Conservation (phyloP, 805 yeast genomes). For the Barnettozyma botsteinii region DNA sequence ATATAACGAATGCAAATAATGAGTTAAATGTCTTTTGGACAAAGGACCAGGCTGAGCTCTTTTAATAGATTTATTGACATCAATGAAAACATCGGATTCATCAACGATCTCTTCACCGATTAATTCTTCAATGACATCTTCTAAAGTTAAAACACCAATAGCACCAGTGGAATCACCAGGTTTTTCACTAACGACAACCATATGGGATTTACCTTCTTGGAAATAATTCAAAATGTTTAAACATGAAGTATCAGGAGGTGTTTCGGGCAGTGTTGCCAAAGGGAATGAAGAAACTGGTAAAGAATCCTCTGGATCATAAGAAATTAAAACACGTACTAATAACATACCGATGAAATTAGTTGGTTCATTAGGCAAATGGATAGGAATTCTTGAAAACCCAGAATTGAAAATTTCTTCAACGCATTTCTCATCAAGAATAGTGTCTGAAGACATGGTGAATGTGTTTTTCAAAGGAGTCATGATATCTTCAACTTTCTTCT, state of each 20-base stretch:
- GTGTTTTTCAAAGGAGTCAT: constrained; percentile 95
- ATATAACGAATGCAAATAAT: constrained; percentile 61
- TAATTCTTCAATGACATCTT: constrained; percentile 96
- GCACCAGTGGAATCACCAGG: constrained; percentile 88
- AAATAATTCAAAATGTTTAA: constrained; percentile 89
- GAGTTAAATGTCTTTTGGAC: constrained; percentile 60
- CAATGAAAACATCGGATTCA: constrained; percentile 90
- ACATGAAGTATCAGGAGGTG: constrained; percentile 87
- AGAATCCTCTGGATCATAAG: constrained; percentile 96
- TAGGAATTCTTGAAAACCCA: constrained; percentile 93
- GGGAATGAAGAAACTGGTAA: constrained; percentile 91
- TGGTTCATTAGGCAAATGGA: constrained; percentile 85
- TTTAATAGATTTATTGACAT: constrained; percentile 82
- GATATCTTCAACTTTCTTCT: constrained; percentile 75
- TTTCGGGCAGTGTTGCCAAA: constrained; percentile 92
- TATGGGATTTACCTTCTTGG: constrained; percentile 96
- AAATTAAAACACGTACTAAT: constrained; percentile 82
- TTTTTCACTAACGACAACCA: constrained; percentile 83
- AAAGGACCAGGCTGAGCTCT: constrained; percentile 72
- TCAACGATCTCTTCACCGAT: constrained; percentile 98
- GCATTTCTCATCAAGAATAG: constrained; percentile 71
- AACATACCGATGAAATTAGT: constrained; percentile 92
- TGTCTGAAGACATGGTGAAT: constrained; percentile 80
- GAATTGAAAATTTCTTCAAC: constrained; percentile 90
- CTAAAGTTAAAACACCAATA: constrained; percentile 85